phyloP scores from a whole-genome alignment of 768 basidiomycete species.

The Pisolithus sp. region DNA sequence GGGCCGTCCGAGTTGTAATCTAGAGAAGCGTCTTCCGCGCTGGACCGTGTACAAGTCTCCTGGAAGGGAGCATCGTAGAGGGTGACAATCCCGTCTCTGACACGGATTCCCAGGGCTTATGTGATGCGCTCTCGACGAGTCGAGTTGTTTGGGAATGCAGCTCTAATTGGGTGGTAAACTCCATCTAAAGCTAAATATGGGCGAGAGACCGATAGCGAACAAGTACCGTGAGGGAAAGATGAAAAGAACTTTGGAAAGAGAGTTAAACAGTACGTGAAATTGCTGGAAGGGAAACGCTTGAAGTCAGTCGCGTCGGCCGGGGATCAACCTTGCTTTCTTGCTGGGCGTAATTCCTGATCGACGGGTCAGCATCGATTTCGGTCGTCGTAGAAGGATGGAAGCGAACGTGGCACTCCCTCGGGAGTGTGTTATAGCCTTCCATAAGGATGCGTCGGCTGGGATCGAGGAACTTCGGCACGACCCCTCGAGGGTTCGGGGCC shows the following conservation, averaged over 20 bases:
- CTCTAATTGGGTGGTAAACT: conserved; percentile 76
- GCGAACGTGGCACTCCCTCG: too few relatives aligned
- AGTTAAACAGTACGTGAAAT: conserved; percentile 79
- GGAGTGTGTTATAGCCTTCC: too few relatives aligned
- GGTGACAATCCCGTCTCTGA: conserved; percentile 65
- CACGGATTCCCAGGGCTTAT: conserved; percentile 54
- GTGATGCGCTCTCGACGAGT: conserved; percentile 73
- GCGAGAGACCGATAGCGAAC: conserved; percentile 78
- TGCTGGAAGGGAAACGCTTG: conserved; percentile 74
- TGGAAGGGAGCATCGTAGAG: conserved; percentile 78
- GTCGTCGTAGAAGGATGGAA: too few relatives aligned
- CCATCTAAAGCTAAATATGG: conserved; percentile 82
- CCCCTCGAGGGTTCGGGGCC: too few relatives aligned
- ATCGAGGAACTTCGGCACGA: too few relatives aligned
- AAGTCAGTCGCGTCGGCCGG: conserved; percentile 54
- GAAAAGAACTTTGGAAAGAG: conserved; percentile 79
- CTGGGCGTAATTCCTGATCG: too few relatives aligned
- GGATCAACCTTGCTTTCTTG: too few relatives aligned
- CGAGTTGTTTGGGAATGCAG: conserved; percentile 84
- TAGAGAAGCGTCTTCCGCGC: conserved; percentile 69
- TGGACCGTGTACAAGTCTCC: conserved; percentile 67
- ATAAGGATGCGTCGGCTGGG: too few relatives aligned
- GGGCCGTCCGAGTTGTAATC: conserved; percentile 60
- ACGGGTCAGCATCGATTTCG: too few relatives aligned
- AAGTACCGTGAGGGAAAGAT: conserved; percentile 81